Base-by-base conservation (phyloP, 1,284 basidiomycete species). In the Ganoderma multipileum region DNA sequence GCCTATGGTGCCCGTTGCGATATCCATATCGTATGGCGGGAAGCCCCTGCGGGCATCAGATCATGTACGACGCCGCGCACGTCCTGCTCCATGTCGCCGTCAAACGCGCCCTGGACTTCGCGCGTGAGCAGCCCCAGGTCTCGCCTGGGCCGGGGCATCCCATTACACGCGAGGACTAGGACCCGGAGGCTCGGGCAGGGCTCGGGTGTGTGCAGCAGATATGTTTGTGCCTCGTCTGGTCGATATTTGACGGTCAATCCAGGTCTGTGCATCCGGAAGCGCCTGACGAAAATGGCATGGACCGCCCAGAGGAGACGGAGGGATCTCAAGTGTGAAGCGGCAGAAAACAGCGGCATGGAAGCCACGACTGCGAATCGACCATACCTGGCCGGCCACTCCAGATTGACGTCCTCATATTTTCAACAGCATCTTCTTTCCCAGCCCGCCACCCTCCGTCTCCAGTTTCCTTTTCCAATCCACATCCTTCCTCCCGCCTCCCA, bases 371-470 rank as follows among this genome's bases (percentile, higher is more conserved):
- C 57, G 69, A 61, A 68, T 68, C 69, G 69, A 66, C 61, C 64
- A 61, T 54, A 61, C 42, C 38, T 18, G 38, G 64, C 38, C 55
- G 20, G 54, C 55, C 55, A 33, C 58, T 60, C 58, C 57, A 65
- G 69, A 61, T 67, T 67, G 70, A 71, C 70, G 66, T 65, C 60
- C 63, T 66, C 64, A 64, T 66, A 67, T 61, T 62, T 65, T 64
- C 68, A 61, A 33, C 16, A 26, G 50, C 68, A 36, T 41, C 57
- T 38, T 55, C 57, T 39, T 23, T 65, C 63, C 65, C 63, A 63
- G 67, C 65, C 63, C 55, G 42, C 68, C 60, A 62, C 68, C 62
- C 68, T 26, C 61, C 50, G 36, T 74, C 75, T 73, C 71, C 68
- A 70, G 65, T 63, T 72, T 67, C 63, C 63, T 64, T 64, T 62